These are phyloP conservation scores for Metschnikowia peoriensis DNA, from an alignment of 805 yeast species.

Conservation along the genomic window DNA sequence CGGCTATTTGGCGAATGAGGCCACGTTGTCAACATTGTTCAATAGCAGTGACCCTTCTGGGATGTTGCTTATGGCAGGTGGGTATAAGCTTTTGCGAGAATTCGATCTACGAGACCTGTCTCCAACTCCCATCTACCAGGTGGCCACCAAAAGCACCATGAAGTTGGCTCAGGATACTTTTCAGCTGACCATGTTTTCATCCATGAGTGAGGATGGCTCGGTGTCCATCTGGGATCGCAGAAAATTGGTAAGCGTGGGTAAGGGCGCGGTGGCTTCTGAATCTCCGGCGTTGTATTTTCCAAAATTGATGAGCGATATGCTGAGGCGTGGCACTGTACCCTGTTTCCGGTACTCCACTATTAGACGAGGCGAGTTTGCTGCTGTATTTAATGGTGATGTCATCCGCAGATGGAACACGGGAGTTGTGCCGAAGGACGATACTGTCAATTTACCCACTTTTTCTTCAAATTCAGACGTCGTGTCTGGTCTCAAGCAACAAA, in stretches of 20 bases:
- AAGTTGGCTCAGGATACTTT: constrained; percentile 70
- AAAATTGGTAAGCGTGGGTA: constrained; percentile 36
- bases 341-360: constrained; percentile 69
- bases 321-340: constrained; percentile 57
- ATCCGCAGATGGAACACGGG: constrained; percentile 82
- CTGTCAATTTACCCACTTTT: constrained; percentile 12
- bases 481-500: constrained; percentile 33
- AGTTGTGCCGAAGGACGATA: constrained; percentile 37
- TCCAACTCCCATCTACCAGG: constrained; percentile 58
- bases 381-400: constrained; percentile 73
- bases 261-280: constrained; percentile 36
- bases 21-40: constrained; percentile 66
- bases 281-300: constrained; percentile 59
- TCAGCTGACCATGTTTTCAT: constrained; percentile 63
- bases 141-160: constrained; percentile 70
- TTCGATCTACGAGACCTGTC: constrained; percentile 64
- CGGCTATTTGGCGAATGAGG: constrained; percentile 69
- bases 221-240: constrained; percentile 81
- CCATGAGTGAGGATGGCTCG: constrained; percentile 81
- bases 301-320: constrained; percentile 56
- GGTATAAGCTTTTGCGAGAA: constrained; percentile 74
- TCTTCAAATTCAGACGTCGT: constrained; percentile 8
- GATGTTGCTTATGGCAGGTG: constrained; percentile 58
- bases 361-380: constrained; percentile 70
- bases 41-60: constrained; percentile 24